phyloP scores from a whole-genome alignment of 2,329 filamentous ascomycete species.

The Dactylellina parvicollis region DNA sequence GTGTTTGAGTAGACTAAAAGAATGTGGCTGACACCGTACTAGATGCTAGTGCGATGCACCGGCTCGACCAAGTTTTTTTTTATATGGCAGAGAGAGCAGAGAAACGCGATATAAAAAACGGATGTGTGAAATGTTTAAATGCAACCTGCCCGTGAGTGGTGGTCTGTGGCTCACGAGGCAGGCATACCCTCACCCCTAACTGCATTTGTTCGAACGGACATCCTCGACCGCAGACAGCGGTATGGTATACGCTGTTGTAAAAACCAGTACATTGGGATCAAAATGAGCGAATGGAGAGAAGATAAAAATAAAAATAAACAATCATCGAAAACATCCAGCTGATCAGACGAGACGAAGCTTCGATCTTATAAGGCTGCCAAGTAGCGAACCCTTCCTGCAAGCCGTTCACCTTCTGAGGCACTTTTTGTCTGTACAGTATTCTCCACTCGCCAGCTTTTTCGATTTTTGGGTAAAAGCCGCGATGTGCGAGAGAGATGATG shows the following conservation, averaged over 20 bases:
- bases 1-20: slow-evolving; percentile 10
- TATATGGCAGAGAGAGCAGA: not conserved
- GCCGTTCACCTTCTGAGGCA: slow-evolving; percentile 32
- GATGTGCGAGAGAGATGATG: slow-evolving; percentile 52
- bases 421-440: slow-evolving; percentile 19
- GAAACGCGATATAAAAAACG: slow-evolving; percentile 34
- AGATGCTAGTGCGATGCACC: slow-evolving; percentile 15
- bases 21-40: slow-evolving; percentile 25
- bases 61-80: not conserved
- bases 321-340: slow-evolving; percentile 2
- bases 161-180: slow-evolving; percentile 34
- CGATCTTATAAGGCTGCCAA: slow-evolving; percentile 48
- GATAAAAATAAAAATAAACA: too few relatives aligned
- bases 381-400: slow-evolving; percentile 15
- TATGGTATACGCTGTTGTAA: too few relatives aligned
- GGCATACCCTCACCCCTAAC: slow-evolving; percentile 26
- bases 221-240: too few relatives aligned
- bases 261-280: too few relatives aligned
- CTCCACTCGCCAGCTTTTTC: slow-evolving; percentile 12
- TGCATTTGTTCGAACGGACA: too few relatives aligned
- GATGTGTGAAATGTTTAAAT: slow-evolving; percentile 20
- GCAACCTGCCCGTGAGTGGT: slow-evolving; percentile 38
- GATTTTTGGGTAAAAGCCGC: slow-evolving; percentile 50
- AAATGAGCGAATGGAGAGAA: too few relatives aligned
- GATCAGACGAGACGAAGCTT: slow-evolving; percentile 13